These are phyloP conservation scores for Paecilomyces dactylethromorphus DNA, from an alignment of 2,329 filamentous ascomycete species.

Conservation along the genomic window DNA sequence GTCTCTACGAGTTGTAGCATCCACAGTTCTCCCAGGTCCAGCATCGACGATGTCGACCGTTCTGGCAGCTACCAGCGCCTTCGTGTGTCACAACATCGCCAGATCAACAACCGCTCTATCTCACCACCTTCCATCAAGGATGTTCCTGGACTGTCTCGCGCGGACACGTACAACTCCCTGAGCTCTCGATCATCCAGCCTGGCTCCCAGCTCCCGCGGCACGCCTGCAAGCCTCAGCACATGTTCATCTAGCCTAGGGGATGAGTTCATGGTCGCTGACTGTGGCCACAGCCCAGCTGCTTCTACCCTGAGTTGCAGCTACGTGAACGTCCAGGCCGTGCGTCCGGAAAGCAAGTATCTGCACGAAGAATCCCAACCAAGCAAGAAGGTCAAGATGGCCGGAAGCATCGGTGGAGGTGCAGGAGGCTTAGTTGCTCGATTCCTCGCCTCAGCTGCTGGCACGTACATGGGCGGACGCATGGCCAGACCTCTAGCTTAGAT, in stretches of 20 bases:
- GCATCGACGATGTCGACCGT: slow-evolving; percentile 25
- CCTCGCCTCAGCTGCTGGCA: slow-evolving; percentile 35
- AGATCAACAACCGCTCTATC: slow-evolving; percentile 26
- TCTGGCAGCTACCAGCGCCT: slow-evolving; percentile 32
- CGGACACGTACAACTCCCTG: slow-evolving; percentile 33
- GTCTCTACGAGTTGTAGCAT: slow-evolving; percentile 20
- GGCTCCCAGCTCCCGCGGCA: slow-evolving; percentile 37
- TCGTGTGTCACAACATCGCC: slow-evolving; percentile 27
- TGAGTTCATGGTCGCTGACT: slow-evolving; percentile 29
- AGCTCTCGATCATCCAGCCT: slow-evolving; percentile 39
- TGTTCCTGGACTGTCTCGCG: slow-evolving; percentile 35
- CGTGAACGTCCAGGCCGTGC: slow-evolving; percentile 22
- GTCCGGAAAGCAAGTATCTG: slow-evolving; percentile 24
- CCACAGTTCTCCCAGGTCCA: slow-evolving; percentile 20
- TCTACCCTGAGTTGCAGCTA: slow-evolving; percentile 28
- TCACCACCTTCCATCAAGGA: slow-evolving; percentile 40
- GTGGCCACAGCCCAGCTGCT: slow-evolving; percentile 23
- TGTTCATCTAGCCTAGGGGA: slow-evolving; percentile 28
- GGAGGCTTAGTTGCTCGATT: slow-evolving; percentile 37
- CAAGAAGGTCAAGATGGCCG: slow-evolving; percentile 35
- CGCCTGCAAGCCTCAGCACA: slow-evolving; percentile 36
- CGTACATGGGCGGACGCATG: slow-evolving; percentile 34
- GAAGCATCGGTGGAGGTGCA: slow-evolving; percentile 14
- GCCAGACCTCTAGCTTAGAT: slow-evolving; percentile 21
- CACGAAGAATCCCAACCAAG: slow-evolving; percentile 23